A percentile compares a stretch with the other conserved stretches of the same genome.
Conservation (phyloP, 139 green algal genomes). For the Trebouxia sp. region DNA sequence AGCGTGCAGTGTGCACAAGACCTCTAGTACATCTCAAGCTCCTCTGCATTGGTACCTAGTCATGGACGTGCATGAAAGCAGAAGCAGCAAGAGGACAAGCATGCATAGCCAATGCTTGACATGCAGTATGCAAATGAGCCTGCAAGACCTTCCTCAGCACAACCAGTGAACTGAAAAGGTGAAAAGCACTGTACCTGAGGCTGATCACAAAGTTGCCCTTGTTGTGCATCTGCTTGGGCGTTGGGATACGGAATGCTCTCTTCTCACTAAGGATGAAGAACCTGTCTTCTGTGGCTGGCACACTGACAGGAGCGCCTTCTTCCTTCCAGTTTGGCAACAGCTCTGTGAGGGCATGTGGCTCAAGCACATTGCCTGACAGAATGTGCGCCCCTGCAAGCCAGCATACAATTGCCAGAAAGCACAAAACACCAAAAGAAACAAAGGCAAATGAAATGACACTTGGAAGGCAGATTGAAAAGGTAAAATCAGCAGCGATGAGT, state of each 20-base stretch:
- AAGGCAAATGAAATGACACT: no score
- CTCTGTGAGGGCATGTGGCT: slow-evolving; percentile 83
- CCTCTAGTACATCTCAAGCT: slow-evolving; percentile 80
- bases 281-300: slow-evolving; percentile 42
- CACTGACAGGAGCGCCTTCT: slow-evolving; percentile 40
- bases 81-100: no score
- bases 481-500: no score
- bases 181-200: no score
- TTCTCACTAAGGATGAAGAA: slow-evolving; percentile 58
- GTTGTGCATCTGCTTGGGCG: slow-evolving; percentile 77
- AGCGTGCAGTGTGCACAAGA: no score
- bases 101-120: no score
- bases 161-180: no score
- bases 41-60: slow-evolving; percentile 79
- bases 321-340: slow-evolving; percentile 84
- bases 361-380: slow-evolving; percentile 88
- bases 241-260: slow-evolving; percentile 53
- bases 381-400: slow-evolving; percentile 75
- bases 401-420: neutral
- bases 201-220: slow-evolving; percentile 90
- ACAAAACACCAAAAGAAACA: no score
- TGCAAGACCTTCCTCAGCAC: no score
- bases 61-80: slow-evolving; percentile 75
- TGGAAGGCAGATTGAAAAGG: no score
- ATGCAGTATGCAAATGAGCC: no score